Percentiles rank a stretch among this genome's conserved stretches.
These are phyloP conservation scores for Blastomyces parvus DNA, from an alignment of 2,329 filamentous ascomycete species.

Conservation along the genomic window DNA sequence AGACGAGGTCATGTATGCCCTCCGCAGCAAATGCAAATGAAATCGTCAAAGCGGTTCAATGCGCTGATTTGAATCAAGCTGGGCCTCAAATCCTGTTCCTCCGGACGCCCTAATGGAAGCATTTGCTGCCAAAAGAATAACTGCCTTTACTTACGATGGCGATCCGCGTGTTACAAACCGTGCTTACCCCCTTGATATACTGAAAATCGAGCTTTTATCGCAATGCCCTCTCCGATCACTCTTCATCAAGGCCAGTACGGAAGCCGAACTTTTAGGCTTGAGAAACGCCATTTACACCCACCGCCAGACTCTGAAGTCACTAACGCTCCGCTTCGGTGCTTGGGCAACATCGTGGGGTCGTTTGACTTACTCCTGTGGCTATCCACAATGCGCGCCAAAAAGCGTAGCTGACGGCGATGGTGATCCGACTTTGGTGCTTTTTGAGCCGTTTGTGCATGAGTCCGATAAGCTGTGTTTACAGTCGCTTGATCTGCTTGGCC, in stretches of 20 bases:
- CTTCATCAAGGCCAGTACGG: background rate
- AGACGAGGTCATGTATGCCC: background rate
- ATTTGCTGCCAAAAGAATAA: background rate
- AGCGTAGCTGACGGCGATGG: background rate
- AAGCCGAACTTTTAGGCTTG: background rate
- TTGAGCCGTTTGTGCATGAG: background rate
- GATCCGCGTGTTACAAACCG: background rate
- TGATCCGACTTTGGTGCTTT: background rate
- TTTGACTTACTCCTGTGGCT: background rate
- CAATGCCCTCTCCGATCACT: background rate
- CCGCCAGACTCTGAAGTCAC: background rate
- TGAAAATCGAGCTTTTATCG: background rate
- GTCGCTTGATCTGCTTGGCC: background rate
- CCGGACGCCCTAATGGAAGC: background rate
- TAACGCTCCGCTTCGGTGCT: background rate
- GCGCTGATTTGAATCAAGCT: background rate
- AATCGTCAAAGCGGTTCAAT: background rate
- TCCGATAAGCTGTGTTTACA: background rate
- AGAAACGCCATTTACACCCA: background rate
- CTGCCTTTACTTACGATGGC: background rate
- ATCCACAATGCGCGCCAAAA: background rate
- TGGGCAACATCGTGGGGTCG: background rate
- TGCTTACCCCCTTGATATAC: background rate
- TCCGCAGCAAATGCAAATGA: background rate
- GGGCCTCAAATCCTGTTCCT: background rate